Conservation (phyloP, 768 basidiomycete genomes). For the Trametes punicea region DNA sequence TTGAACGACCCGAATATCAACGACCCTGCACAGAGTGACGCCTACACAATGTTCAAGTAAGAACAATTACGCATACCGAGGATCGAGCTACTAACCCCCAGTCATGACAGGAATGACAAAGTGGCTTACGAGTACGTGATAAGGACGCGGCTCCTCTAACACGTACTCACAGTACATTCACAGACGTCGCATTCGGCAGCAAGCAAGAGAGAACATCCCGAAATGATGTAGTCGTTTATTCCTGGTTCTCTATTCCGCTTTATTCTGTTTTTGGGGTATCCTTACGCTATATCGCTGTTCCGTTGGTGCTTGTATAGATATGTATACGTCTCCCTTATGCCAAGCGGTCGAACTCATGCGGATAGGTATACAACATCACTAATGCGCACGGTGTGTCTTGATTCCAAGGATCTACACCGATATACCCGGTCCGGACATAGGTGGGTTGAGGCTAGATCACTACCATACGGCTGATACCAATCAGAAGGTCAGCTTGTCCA, state of each 20-base stretch:
- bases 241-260: not conserved
- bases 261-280: conserved; percentile 14
- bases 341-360: not conserved
- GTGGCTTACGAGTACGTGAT: conserved; percentile 83
- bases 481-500: conserved; percentile 64
- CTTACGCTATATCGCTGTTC: conserved; percentile 14
- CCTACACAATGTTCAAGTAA: conserved; percentile 98
- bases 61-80: too few species aligned
- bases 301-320: not conserved
- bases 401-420: not conserved
- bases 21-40: conserved; percentile 97
- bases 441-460: not conserved
- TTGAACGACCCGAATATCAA: conserved; percentile 94
- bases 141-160: not conserved
- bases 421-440: not conserved
- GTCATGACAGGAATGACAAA: conserved; percentile 78
- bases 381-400: not conserved
- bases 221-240: conserved; percentile 46
- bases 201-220: conserved; percentile 87
- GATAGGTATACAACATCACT: not conserved
- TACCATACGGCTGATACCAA: not conserved
- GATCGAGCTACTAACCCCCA: too few species aligned
- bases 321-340: not conserved
- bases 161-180: not conserved
- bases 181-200: conserved; percentile 76